Evolutionary conservation across 2,329 filamentous ascomycete genomes (phyloP).

Genomic region (Colletotrichum falcatum): DNA sequence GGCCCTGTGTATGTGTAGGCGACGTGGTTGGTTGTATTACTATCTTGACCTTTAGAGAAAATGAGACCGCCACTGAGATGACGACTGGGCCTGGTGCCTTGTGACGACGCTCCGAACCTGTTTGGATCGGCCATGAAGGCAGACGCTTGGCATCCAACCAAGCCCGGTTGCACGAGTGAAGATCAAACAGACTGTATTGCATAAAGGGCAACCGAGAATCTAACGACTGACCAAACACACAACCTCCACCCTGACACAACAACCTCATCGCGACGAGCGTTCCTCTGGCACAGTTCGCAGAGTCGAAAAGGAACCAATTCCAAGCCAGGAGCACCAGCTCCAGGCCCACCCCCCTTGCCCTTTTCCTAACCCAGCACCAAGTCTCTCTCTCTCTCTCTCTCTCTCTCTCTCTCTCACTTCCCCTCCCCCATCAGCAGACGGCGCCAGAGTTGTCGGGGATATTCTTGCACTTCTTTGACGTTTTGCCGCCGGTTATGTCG

Average conservation of each 20-base stretch:
- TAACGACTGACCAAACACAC: slow-evolving; percentile 3
- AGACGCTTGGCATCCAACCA: neutral
- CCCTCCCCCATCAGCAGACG: slow-evolving; percentile 22
- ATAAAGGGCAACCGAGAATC: slow-evolving; percentile 28
- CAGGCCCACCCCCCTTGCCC: too few species aligned
- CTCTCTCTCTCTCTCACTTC: too few species aligned
- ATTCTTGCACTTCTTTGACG: slow-evolving; percentile 45
- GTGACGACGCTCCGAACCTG: neutral
- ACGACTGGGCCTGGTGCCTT: neutral
- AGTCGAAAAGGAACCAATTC: too few species aligned
- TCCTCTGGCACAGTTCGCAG: neutral
- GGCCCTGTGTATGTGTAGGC: neutral
- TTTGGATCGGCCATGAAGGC: neutral
- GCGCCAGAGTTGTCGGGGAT: slow-evolving; percentile 43
- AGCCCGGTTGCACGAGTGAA: neutral
- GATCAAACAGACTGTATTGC: slow-evolving; percentile 4
- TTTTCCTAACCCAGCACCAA: too few species aligned
- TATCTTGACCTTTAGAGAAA: slow-evolving; percentile 25
- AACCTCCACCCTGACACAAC: neutral
- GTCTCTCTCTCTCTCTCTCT: too few species aligned
- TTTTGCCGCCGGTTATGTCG: slow-evolving; percentile 63
- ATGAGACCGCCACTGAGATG: slow-evolving; percentile 12
- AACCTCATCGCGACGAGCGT: neutral
- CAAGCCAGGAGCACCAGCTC: slow-evolving; percentile 11
- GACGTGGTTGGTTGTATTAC: slow-evolving; percentile 20